Base-by-base conservation (phyloP, 768 basidiomycete species). In the Phanerochaete carnosa region DNA sequence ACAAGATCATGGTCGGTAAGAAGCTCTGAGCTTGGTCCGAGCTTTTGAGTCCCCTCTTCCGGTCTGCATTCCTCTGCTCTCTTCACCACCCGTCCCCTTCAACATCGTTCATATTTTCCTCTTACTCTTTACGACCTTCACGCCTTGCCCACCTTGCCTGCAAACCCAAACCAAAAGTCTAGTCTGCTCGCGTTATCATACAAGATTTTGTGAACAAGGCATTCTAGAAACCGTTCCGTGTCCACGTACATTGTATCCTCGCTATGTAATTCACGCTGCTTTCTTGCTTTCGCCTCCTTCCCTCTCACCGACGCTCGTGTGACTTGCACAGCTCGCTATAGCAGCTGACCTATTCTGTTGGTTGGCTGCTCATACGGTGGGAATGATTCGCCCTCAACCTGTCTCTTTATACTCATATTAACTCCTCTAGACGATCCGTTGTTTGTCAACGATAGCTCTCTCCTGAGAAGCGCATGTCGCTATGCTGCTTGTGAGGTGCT, bases 1-100 rank as follows among this genome's bases (percentile, higher is more conserved):
- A 63, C 62, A 63, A 63, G 35, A 55, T 55, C 29, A 63, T 49
- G 30, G 57, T 50, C 29, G 39, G 29, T 45, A 59, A 62, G 46
- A 62, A 62, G 35, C 50, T 58, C 13, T 60, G 33, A 28, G 30
- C 29, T 30, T 29, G 55, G n/a, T 29, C 12, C 28, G 6, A 25
- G 8, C 26, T 37, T 25, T 19, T 29, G 5, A 35, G 13, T 23
- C 28, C 12, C 3, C 37, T 25, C 53, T 19, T 6, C 30, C 7
- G 7, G 12, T 11, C 47, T 12, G 12, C 6, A 5, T 49, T 19
- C 47, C 6, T 29, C 5, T 19, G 47, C 22, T 11, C 5, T 6
- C 28, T 3, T 3, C 26, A 15, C 23, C 19, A 9, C 25, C 47
- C 47, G 6, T 13, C 23, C 6, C 25, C 16, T 8, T 49, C 47